Conservation (phyloP, 2,329 filamentous ascomycete species). For the Xylaria sp. region DNA sequence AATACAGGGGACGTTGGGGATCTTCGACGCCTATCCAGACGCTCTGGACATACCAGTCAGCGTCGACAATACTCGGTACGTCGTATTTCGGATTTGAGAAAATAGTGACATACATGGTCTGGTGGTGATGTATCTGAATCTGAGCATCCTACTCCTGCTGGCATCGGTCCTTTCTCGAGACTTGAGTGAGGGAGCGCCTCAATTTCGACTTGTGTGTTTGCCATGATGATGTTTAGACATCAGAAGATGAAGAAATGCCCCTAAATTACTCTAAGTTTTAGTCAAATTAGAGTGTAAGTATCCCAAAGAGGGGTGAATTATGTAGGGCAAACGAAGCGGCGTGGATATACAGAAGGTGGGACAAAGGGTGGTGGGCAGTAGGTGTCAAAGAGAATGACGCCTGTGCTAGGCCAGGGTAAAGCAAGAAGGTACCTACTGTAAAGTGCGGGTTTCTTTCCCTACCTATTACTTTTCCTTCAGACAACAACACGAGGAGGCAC, state of each 20-base stretch:
- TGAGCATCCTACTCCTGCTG: background rate
- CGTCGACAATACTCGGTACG: background rate
- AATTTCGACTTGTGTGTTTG: background rate
- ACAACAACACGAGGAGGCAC: background rate
- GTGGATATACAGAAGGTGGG: background rate
- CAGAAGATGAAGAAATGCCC: background rate
- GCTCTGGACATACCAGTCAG: background rate
- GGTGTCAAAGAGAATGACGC: background rate
- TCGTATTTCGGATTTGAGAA: background rate
- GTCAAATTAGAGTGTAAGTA: background rate
- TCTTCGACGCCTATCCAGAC: background rate
- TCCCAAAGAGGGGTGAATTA: background rate
- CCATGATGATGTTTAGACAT: background rate
- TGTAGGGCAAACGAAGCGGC: background rate
- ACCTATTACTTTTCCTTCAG: background rate
- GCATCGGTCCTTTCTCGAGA: background rate
- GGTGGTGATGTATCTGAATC: background rate
- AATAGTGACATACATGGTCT: background rate
- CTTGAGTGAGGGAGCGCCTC: background rate
- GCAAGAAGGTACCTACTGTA: too few relatives aligned
- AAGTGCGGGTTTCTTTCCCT: background rate
- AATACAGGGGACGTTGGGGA: conserved; percentile 12
- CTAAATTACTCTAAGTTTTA: background rate
- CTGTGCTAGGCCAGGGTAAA: background rate
- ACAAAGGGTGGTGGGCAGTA: background rate